These are phyloP conservation scores for Tylopilus intermedius DNA, from an alignment of 768 basidiomycete genomes.

Conservation along the genomic window DNA sequence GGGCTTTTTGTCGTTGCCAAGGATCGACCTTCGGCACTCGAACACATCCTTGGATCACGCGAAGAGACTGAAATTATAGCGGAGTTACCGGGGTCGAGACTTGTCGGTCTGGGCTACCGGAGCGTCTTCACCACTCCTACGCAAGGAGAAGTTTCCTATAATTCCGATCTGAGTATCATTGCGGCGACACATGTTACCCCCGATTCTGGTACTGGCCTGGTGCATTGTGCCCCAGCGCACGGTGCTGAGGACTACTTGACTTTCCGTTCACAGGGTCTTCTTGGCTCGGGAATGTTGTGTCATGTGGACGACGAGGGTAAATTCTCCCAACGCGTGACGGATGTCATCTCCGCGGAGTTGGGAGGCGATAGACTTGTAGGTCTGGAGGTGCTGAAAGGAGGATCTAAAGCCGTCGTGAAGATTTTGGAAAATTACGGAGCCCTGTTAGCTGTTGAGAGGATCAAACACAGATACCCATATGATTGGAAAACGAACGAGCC, in stretches of 20 bases:
- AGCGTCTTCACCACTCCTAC: constrained; percentile 50
- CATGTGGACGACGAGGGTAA: constrained; percentile 78
- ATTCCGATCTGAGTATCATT: constrained; percentile 44
- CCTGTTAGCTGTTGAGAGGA: constrained; percentile 62
- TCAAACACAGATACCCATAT: constrained; percentile 89
- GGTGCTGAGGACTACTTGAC: constrained; percentile 87
- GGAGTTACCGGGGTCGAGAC: constrained; percentile 35
- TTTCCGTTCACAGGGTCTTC: constrained; percentile 54
- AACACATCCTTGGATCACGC: constrained; percentile 18
- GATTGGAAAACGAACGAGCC: constrained; percentile 96
- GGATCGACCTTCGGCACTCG: constrained; percentile 41
- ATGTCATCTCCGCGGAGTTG: constrained; percentile 37
- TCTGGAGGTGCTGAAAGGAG: constrained; percentile 67
- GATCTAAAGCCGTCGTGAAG: constrained; percentile 60
- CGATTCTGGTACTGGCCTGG: constrained; percentile 89
- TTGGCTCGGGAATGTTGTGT: constrained; percentile 57
- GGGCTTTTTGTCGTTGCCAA: constrained; percentile 45
- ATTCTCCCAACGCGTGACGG: constrained; percentile 56
- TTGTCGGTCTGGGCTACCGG: constrained; percentile 57
- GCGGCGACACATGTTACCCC: constrained; percentile 74
- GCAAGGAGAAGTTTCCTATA: neutral
- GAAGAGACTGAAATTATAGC: constrained; percentile 18
- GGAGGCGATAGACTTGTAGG: constrained; percentile 56
- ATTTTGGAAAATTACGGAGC: constrained; percentile 49
- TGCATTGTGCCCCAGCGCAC: constrained; percentile 94